phyloP scores from a whole-genome alignment of 805 yeast genomes.

The Nakazawaea siamensis region DNA sequence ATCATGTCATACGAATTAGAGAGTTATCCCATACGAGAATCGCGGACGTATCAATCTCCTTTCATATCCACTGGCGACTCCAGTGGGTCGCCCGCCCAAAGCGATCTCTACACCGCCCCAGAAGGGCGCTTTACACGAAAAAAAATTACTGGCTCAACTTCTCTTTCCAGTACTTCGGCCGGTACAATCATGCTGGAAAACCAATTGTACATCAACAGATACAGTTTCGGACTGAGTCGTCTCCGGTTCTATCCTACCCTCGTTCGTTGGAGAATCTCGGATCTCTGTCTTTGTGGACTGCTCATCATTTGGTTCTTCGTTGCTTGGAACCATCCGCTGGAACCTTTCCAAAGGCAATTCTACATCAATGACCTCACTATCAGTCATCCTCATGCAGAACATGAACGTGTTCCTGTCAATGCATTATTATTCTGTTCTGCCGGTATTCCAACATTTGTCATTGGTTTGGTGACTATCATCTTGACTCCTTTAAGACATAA shows the following conservation, averaged over 20 bases:
- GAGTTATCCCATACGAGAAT: background rate
- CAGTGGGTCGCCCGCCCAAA: no score
- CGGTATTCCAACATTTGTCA: constrained; percentile 37
- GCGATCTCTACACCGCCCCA: no score
- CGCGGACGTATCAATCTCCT: background rate
- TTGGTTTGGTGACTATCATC: constrained; percentile 22
- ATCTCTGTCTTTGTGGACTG: constrained; percentile 1
- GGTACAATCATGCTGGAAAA: background rate
- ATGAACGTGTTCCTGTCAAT: constrained; percentile 59
- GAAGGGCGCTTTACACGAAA: background rate
- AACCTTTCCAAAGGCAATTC: constrained; percentile 78
- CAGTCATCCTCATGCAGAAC: constrained; percentile 72
- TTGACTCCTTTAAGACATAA: constrained; percentile 45
- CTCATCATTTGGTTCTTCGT: constrained; percentile 2
- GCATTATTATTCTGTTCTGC: constrained; percentile 46
- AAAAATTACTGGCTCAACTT: background rate
- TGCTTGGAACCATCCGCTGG: constrained; percentile 17
- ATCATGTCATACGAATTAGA: no score
- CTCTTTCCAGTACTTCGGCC: background rate
- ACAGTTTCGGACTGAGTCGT: constrained; percentile 10
- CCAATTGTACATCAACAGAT: constrained; percentile 4
- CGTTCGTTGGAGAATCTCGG: constrained; percentile 10
- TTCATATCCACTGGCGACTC: background rate
- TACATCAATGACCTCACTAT: constrained; percentile 66
- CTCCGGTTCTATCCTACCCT: constrained; percentile 3